Evolutionary conservation across 768 basidiomycete species (phyloP).

Genomic region (Termitomyces sp.): DNA sequence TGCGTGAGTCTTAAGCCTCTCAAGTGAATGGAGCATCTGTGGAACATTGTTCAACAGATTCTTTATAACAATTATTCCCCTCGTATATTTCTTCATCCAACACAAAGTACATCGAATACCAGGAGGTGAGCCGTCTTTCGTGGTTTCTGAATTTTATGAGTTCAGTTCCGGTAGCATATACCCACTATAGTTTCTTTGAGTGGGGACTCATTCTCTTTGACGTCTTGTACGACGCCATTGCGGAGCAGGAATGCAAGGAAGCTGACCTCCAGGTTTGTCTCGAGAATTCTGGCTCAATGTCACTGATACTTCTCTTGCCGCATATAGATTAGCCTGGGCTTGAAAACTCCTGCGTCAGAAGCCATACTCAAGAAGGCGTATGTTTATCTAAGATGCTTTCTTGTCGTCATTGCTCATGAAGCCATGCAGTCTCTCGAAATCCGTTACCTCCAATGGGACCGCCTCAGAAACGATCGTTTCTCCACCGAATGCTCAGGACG

Average conservation of each 20-base stretch:
- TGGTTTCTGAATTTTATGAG: background rate
- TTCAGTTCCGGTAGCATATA: constrained; percentile 56
- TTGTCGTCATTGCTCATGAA: constrained; percentile 5
- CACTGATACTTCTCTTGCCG: background rate
- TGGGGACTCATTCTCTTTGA: constrained; percentile 79
- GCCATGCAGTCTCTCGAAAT: constrained; percentile 6
- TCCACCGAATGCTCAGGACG: background rate
- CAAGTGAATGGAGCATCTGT: background rate
- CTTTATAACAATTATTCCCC: constrained; percentile 60
- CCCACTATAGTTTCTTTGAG: constrained; percentile 80
- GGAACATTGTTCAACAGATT: constrained; percentile 41
- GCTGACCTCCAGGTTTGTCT: constrained; percentile 45
- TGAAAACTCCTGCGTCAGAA: background rate
- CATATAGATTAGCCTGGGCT: constrained; percentile 22
- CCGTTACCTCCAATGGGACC: background rate
- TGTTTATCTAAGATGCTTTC: background rate
- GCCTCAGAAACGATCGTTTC: background rate
- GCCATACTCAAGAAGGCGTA: background rate
- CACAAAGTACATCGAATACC: constrained; percentile 78
- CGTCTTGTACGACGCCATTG: constrained; percentile 64
- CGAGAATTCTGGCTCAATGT: background rate
- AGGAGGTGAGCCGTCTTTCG: constrained; percentile 49
- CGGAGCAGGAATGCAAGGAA: constrained; percentile 51
- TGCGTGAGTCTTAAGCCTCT: constrained; percentile 29
- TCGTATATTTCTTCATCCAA: constrained; percentile 81